Evolutionary conservation across 139 green algal species (phyloP), one percentile per base, ranked within the genome.

Genomic region (Helicosporidium sp.): DNA sequence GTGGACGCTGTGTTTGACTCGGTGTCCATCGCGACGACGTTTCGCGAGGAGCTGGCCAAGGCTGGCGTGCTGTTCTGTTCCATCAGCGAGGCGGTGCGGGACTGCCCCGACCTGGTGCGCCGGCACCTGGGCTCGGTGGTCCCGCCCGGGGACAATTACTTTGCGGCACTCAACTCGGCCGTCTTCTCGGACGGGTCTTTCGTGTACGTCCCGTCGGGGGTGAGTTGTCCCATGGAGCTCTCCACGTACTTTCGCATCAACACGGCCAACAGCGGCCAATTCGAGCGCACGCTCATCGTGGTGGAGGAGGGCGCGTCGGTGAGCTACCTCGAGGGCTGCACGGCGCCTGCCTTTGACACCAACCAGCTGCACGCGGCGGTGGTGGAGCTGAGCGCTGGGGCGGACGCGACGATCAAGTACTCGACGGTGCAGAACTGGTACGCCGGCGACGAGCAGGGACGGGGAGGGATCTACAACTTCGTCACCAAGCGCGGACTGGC

Each of bases 211-310:
- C 90, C 90, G 43, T 95, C 96, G 66, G 87, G 91, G 19, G 83
- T 94, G 6, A 66, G 68, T 20, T 88, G 62, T 34, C 89, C 90
- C 16, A 99, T 99, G 90, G 90, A 99, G 70, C 69, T 99, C 22
- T 94, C 82, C 24, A 99, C 90, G 2, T 99, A 99, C 74, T 99
- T 99, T 69, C 68, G 90, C 31, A 99, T 99, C 71, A 99, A 99
- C 62, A 87, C 83, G 13, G 63, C 56, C 13, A 82, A 97, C 55
- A 94, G 81, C 3, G 90, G 90, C 0, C 80, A 98, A 75, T 99
- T 99, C 77, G 90, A 99, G 70, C 72, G 90, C 35, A 99, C 90
- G 13, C 63, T 99, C 22, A 99, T 99, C 52, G 70, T 99, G 6
- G 76, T 69, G 0, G 90, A 99, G 63, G 89, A 99, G 47, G 81